Percentiles rank a stretch among this genome's conserved stretches.
Evolutionary conservation across 805 yeast genomes (phyloP).

Genomic region (Cyberlindnera petersonii): DNA sequence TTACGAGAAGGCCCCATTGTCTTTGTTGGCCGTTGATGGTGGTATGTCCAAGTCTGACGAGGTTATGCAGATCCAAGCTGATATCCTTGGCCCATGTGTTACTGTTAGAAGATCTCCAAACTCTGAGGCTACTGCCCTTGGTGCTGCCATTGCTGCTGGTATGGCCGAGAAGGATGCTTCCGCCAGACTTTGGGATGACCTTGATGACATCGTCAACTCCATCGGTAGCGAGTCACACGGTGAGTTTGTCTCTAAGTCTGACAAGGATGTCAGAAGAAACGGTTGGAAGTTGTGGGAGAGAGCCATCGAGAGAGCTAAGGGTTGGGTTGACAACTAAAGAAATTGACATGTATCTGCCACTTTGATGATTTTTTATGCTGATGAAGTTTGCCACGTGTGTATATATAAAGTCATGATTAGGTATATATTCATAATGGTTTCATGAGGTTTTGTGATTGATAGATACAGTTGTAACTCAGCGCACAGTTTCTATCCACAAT

Average conservation of each 20-base stretch:
- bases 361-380: conserved; percentile 4
- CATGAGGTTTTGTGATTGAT: not conserved
- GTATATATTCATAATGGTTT: conserved; percentile 11
- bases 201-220: conserved; percentile 58
- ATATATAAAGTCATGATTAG: conserved; percentile 12
- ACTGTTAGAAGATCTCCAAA: conserved; percentile 76
- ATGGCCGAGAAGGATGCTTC: conserved; percentile 46
- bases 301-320: conserved; percentile 75
- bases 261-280: conserved; percentile 55
- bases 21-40: conserved; percentile 78
- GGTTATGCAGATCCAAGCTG: conserved; percentile 92
- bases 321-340: conserved; percentile 53
- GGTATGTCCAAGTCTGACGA: conserved; percentile 91
- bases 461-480: too few relatives aligned
- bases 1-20: conserved; percentile 46
- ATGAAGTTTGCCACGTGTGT: conserved; percentile 11
- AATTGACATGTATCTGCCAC: not conserved
- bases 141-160: conserved; percentile 96
- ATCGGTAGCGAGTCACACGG: conserved; percentile 34
- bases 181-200: conserved; percentile 68
- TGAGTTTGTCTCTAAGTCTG: conserved; percentile 39
- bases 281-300: conserved; percentile 78
- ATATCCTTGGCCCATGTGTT: conserved; percentile 83
- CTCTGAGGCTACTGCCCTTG: conserved; percentile 90
- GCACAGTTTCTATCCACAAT: too few relatives aligned